Percentiles rank a stretch among this genome's conserved stretches.
These are phyloP conservation scores for Liquidambar formosana DNA, from an alignment of 164 flowering plant genomes.

Conservation along the genomic window DNA sequence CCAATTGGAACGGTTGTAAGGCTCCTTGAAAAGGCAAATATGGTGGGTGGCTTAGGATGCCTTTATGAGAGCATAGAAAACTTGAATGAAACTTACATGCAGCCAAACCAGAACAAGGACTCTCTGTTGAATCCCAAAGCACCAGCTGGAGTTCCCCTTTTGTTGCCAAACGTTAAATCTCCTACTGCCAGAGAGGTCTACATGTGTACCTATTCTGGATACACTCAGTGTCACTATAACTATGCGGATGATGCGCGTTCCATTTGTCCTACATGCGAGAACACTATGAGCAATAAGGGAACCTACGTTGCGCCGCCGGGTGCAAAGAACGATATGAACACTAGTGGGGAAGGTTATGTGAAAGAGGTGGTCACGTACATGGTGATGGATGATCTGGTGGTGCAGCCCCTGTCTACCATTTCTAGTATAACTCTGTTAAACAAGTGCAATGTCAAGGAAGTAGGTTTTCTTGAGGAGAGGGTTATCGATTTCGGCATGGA, in stretches of 20 bases:
- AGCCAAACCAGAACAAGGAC: constrained; percentile 6
- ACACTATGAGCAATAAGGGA: neutral
- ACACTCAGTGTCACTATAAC: no score
- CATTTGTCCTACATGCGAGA: neutral
- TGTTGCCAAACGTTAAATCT: neutral
- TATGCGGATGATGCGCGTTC: neutral
- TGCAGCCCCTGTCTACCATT: constrained; percentile 15
- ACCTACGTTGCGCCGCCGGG: neutral
- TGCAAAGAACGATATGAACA: no score
- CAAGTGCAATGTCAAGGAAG: constrained; percentile 6
- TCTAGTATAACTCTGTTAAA: constrained; percentile 7
- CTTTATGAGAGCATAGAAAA: constrained; percentile 21
- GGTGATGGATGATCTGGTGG: constrained; percentile 26
- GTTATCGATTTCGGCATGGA: neutral
- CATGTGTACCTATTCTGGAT: neutral
- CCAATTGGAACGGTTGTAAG: constrained; percentile 19
- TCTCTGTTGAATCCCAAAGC: constrained; percentile 15
- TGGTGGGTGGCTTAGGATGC: constrained; percentile 19
- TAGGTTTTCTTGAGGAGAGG: constrained; percentile 7
- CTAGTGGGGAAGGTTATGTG: constrained; percentile 17
- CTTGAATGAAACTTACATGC: constrained; percentile 13
- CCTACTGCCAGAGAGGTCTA: neutral
- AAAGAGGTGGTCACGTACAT: constrained; percentile 21
- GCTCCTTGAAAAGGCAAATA: neutral
- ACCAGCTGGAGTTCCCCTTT: neutral